phyloP scores from a whole-genome alignment of 2,329 filamentous ascomycete genomes.

The Trichoderma cornu-damae region DNA sequence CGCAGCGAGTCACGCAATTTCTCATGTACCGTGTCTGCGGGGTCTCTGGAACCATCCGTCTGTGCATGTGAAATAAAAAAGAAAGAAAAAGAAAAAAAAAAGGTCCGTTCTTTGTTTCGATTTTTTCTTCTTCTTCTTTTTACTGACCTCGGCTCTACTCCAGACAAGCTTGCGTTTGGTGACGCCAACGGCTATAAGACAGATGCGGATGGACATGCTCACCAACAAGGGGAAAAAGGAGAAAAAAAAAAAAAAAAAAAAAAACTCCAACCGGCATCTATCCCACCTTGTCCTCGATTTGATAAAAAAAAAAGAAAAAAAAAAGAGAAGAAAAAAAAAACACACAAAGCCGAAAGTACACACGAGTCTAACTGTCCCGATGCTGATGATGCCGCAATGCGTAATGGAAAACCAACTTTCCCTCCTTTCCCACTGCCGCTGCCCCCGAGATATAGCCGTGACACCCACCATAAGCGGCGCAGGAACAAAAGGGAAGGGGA shows the following conservation, averaged over 20 bases:
- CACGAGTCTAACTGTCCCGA: slow-evolving; percentile 15
- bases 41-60: too few relatives aligned
- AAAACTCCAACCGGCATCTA: slow-evolving; percentile 15
- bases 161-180: not conserved
- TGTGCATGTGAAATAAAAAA: too few relatives aligned
- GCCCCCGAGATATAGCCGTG: slow-evolving; percentile 2
- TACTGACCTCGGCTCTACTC: slow-evolving; percentile 11
- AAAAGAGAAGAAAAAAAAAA: not conserved
- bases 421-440: not conserved
- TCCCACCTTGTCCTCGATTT: not conserved
- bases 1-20: too few relatives aligned
- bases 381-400: slow-evolving; percentile 15
- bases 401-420: not conserved
- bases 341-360: slow-evolving; percentile 15
- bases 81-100: not conserved
- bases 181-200: slow-evolving; percentile 8
- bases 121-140: not conserved
- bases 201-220: not conserved
- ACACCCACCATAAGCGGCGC: not conserved
- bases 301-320: not conserved
- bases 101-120: not conserved
- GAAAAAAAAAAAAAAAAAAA: not conserved
- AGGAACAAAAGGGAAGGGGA: not conserved
- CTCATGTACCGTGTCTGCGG: too few relatives aligned
- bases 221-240: not conserved